Percentiles rank a stretch among this genome's conserved stretches.
phyloP scores from a whole-genome alignment of 305 asterid genomes.

The Fraxinus dipetala region DNA sequence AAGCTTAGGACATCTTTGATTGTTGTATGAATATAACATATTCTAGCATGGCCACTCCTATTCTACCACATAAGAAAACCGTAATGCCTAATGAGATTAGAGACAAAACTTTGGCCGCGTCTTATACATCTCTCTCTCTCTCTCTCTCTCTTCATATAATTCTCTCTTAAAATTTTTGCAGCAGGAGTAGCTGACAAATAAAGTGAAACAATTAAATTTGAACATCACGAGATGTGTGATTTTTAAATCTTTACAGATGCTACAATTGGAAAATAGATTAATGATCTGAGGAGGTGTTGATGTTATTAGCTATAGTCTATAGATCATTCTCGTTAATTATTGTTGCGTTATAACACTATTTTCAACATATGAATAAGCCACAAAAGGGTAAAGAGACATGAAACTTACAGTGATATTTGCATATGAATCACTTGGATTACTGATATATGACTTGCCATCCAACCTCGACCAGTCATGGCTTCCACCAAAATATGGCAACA shows the following conservation, averaged over 20 bases:
- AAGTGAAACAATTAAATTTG: neutral
- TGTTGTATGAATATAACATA: neutral
- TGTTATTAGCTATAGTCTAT: neutral
- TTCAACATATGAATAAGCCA: neutral
- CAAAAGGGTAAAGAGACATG: neutral
- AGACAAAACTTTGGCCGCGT: neutral
- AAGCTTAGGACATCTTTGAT: neutral
- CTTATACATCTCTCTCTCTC: neutral
- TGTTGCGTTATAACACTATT: neutral
- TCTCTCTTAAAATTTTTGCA: neutral
- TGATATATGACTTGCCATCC: conserved; percentile 67
- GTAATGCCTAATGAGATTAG: neutral
- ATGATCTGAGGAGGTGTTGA: neutral
- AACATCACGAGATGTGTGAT: neutral
- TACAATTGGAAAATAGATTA: neutral
- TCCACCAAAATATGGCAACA: conserved; percentile 71
- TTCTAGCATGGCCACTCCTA: neutral
- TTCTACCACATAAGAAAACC: neutral
- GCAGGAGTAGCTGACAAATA: neutral
- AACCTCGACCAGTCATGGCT: conserved; percentile 62
- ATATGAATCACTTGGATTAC: conserved; percentile 80
- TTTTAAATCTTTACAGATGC: neutral
- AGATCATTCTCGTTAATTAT: neutral
- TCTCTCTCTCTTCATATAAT: too few relatives aligned
- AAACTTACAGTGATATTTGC: conserved; percentile 90